Percentiles rank a stretch among this genome's conserved stretches.
Evolutionary conservation across 768 basidiomycete species (phyloP).

Genomic region (Lactarius pseudohatsudake): DNA sequence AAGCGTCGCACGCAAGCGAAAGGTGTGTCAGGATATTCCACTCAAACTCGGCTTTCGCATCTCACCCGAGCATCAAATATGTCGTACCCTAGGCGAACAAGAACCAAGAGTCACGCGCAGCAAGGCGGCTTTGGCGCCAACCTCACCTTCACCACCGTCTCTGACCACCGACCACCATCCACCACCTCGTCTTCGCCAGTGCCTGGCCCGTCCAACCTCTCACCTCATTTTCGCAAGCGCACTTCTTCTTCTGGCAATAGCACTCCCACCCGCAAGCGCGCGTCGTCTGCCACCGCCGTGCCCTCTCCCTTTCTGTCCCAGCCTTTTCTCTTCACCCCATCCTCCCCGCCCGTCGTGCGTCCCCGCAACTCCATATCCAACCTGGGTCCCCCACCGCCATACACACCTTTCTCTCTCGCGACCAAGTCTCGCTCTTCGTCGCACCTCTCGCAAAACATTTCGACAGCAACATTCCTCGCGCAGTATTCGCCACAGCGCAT

Average conservation of each 20-base stretch:
- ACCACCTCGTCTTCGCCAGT: neutral
- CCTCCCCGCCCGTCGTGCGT: conserved; percentile 16
- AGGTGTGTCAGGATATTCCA: conserved; percentile 14
- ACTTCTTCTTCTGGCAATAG: neutral
- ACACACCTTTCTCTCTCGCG: conserved; percentile 15
- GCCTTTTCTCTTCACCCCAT: conserved; percentile 22
- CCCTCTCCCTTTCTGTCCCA: conserved; percentile 11
- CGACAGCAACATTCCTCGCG: conserved; percentile 22
- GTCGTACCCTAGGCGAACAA: conserved; percentile 22
- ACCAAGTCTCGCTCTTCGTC: conserved; percentile 28
- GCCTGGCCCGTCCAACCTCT: neutral
- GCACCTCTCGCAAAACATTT: conserved; percentile 21
- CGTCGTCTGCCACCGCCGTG: conserved; percentile 16
- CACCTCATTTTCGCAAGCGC: conserved; percentile 8
- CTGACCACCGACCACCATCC: neutral
- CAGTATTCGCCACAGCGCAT: conserved; percentile 18
- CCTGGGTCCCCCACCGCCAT: conserved; percentile 23
- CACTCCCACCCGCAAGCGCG: conserved; percentile 20
- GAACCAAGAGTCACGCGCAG: neutral
- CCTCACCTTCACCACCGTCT: neutral
- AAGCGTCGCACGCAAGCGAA: neutral
- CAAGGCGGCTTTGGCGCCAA: conserved; percentile 1
- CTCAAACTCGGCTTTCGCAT: conserved; percentile 6
- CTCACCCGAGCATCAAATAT: conserved; percentile 24
- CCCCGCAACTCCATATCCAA: conserved; percentile 8